Evolutionary conservation across 257 asterid genomes (phyloP).

Genomic region (Solanum neorickii): DNA sequence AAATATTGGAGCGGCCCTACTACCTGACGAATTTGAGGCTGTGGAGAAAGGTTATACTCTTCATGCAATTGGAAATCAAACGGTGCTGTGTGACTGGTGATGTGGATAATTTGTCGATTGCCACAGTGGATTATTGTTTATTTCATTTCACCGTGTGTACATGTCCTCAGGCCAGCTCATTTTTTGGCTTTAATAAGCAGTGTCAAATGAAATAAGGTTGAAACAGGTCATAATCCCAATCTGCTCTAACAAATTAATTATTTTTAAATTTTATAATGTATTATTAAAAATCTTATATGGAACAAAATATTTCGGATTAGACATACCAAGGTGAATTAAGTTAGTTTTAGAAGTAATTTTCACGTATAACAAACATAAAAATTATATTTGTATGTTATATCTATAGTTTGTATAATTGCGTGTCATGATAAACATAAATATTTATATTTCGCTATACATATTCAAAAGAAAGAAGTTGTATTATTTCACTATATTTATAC

Average conservation of each 20-base stretch:
- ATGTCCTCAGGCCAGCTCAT: background rate
- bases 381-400: too few species aligned
- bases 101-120: background rate
- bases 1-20: background rate
- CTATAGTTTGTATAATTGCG: too few species aligned
- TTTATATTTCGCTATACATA: too few species aligned
- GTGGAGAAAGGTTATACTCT: background rate
- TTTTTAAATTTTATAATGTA: too few species aligned
- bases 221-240: background rate
- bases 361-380: too few species aligned
- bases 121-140: background rate
- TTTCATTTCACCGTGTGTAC: background rate
- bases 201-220: background rate
- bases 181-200: background rate
- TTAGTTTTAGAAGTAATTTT: too few species aligned
- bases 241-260: too few species aligned
- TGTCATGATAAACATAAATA: rapidly evolving
- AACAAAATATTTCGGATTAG: too few species aligned
- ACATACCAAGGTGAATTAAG: too few species aligned
- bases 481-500: too few species aligned
- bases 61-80: background rate
- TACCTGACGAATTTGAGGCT: background rate
- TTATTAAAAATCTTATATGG: too few species aligned
- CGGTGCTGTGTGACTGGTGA: background rate
- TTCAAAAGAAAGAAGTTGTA: too few species aligned